Conservation (phyloP, 306 rosid genomes). For the Datisca glomerata region DNA sequence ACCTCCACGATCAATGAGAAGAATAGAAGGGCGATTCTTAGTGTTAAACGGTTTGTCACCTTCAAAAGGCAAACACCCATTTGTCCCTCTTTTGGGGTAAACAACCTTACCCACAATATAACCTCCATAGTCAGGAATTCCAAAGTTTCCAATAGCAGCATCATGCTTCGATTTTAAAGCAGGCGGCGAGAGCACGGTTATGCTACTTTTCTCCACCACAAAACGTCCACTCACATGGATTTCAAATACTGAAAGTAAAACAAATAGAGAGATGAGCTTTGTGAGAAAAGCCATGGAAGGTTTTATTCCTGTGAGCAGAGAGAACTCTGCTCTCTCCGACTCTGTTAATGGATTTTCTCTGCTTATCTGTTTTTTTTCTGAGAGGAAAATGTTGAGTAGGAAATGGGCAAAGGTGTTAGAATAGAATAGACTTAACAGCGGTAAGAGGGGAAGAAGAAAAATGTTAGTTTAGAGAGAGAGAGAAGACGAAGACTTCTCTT, state of each 20-base stretch:
- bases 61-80: constrained; percentile 50
- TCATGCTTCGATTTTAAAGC: constrained; percentile 30
- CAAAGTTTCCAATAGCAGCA: constrained; percentile 79
- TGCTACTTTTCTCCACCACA: constrained; percentile 76
- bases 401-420: too few species aligned
- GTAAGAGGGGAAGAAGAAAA: constrained; percentile 15
- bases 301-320: too few species aligned
- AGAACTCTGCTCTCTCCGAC: too few species aligned
- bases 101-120: constrained; percentile 53
- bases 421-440: constrained; percentile 23
- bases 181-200: constrained; percentile 48
- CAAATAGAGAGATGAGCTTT: constrained; percentile 7
- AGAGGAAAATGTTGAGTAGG: not conserved
- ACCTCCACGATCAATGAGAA: constrained; percentile 94
- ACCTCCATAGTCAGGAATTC: constrained; percentile 89
- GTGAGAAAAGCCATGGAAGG: constrained; percentile 20
- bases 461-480: constrained; percentile 4
- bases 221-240: constrained; percentile 34
- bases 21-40: constrained; percentile 32
- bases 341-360: not conserved
- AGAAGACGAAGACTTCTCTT: constrained; percentile 1
- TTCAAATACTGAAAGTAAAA: constrained; percentile 3
- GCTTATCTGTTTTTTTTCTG: not conserved
- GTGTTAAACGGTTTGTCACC: constrained; percentile 64
- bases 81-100: constrained; percentile 41